Evolutionary conservation across 73 alveolate species (phyloP).

Genomic region (Stentor roeselii): DNA sequence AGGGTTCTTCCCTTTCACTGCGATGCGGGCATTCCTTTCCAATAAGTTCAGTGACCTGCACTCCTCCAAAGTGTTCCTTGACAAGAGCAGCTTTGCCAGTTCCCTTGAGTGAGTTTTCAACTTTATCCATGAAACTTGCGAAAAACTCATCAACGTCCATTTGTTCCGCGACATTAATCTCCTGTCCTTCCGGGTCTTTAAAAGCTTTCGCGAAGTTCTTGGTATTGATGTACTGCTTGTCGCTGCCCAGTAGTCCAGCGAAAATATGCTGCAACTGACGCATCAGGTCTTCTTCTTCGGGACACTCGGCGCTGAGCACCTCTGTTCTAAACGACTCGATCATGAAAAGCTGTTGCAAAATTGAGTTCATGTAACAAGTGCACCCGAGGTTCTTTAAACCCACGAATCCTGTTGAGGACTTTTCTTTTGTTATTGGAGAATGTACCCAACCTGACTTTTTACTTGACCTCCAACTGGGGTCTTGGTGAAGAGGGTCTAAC

Average conservation of each 20-base stretch:
- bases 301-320: not conserved
- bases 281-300: slow-evolving; percentile 47
- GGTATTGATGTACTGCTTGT: slow-evolving; percentile 87
- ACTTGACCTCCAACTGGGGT: slow-evolving; percentile 70
- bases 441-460: slow-evolving; percentile 61
- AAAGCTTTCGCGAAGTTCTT: slow-evolving; percentile 73
- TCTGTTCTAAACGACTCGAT: slow-evolving; percentile 69
- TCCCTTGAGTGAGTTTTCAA: slow-evolving; percentile 63
- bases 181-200: slow-evolving; percentile 70
- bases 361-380: slow-evolving; percentile 94
- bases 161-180: slow-evolving; percentile 75
- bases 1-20: slow-evolving; percentile 80
- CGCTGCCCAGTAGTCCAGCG: slow-evolving; percentile 83
- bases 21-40: slow-evolving; percentile 80
- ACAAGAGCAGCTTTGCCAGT: slow-evolving; percentile 40
- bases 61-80: slow-evolving; percentile 81
- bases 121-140: slow-evolving; percentile 81
- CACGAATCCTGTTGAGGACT: slow-evolving; percentile 70
- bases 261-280: slow-evolving; percentile 79
- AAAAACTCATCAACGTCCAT: slow-evolving; percentile 96
- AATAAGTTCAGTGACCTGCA: slow-evolving; percentile 80
- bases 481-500: not conserved
- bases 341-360: slow-evolving; percentile 89
- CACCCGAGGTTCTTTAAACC: slow-evolving; percentile 93
- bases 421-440: slow-evolving; percentile 47